Base-by-base conservation (phyloP, 2,329 filamentous ascomycete genomes). In the Chaetomium olivaceum region DNA sequence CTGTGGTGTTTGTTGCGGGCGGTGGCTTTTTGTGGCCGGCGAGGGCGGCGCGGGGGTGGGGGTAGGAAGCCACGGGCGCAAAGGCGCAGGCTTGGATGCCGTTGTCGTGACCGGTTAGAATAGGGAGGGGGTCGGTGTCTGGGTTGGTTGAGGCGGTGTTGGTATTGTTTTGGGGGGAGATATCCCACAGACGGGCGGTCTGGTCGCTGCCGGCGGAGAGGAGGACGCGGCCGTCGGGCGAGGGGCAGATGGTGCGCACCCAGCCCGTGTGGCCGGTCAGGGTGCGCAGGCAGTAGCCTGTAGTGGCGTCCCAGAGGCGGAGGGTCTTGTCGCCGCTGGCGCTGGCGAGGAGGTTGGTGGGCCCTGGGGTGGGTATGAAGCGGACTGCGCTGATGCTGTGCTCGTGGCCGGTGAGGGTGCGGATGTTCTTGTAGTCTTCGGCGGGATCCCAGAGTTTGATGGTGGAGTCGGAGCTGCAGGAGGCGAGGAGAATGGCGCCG, bases 401-500 rank as follows among this genome's bases (percentile, higher is more conserved):
- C 72, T 97, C 93, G 77, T 97, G 93, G 6, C 94, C 93, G 0
- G 91, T 90, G n/a, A 97, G 82, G 1, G 93, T 97, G 61, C 93
- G 87, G 65, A 96, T 96, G 75, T 97, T 97, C 77, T 96, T 96
- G 80, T 97, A 97, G 66, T 94, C 91, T 74, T 96, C 90, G 50
- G 88, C 85, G 1, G 94, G 93, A 71, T 97, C 92, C 93, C 93
- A 98, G 29, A 97, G 82, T 77, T 97, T 97, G 79, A 97, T 97
- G 5, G 92, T 96, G 56, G 97, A 80, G 77, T 97, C 94, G 60
- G 90, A 93, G 58, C 89, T 92, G 80, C 92, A 96, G 6, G 90
- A 93, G 5, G 81, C 91, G 69, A 96, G 83, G 27, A 97, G 82
- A 4, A 89, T 92, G 29, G 87, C 88, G 54, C 91, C 91, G 74